A percentile compares a stretch with the other conserved stretches of the same genome.
phyloP scores from a whole-genome alignment of 2,329 filamentous ascomycete genomes.

The Aureobasidium melanogenum region DNA sequence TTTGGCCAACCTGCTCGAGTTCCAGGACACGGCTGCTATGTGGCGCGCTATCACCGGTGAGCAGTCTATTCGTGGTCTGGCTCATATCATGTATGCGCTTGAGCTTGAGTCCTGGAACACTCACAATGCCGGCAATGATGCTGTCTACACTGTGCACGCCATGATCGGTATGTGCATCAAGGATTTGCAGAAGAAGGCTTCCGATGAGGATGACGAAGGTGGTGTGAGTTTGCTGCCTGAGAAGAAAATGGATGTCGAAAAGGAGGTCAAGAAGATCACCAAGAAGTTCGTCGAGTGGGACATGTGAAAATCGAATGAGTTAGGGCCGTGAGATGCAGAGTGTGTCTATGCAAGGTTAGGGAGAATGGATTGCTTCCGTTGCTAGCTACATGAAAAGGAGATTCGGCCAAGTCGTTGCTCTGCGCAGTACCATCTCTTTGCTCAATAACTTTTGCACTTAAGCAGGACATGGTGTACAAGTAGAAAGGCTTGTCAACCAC shows the following conservation, averaged over 20 bases:
- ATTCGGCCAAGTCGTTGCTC: too few species aligned
- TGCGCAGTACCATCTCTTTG: too few species aligned
- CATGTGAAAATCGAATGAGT: not conserved
- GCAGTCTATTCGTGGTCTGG: conserved; percentile 47
- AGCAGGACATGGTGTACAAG: too few species aligned
- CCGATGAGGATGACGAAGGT: not conserved
- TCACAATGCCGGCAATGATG: conserved; percentile 32
- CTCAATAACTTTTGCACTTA: too few species aligned
- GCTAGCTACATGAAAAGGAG: not conserved
- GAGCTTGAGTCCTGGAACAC: conserved; percentile 46
- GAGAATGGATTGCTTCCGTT: not conserved
- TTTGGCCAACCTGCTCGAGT: conserved; percentile 50
- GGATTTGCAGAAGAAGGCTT: conserved; percentile 24
- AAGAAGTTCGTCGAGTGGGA: conserved; percentile 3
- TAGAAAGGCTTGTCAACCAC: too few species aligned
- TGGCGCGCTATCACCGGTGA: conserved; percentile 55
- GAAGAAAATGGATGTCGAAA: not conserved
- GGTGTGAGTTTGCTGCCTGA: not conserved
- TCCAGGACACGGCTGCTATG: conserved; percentile 64
- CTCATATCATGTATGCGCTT: conserved; percentile 53
- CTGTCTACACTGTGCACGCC: conserved; percentile 54
- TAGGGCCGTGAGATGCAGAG: not conserved
- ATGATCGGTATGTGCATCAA: conserved; percentile 55
- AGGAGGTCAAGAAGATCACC: not conserved
- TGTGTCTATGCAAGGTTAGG: not conserved